These are phyloP conservation scores for Capsicum rhomboideum DNA, from an alignment of 257 asterid species.

Conservation along the genomic window DNA sequence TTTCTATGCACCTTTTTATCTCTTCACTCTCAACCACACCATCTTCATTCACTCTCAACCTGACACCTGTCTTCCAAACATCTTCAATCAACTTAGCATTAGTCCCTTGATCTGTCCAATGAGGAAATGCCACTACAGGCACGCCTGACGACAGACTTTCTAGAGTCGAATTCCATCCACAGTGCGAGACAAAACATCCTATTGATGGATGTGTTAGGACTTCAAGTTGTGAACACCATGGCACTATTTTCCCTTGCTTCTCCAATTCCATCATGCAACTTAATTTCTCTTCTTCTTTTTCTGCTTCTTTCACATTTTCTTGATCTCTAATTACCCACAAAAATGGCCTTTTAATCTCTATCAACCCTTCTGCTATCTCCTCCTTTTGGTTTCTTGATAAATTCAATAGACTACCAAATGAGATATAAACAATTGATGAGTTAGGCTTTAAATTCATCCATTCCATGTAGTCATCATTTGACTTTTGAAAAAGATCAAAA, in stretches of 20 bases:
- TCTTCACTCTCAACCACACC: constrained; percentile 14
- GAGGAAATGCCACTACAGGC: constrained; percentile 22
- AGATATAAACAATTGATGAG: constrained; percentile 19
- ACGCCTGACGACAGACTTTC: constrained; percentile 15
- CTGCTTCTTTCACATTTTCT: not conserved
- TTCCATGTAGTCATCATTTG: not conserved
- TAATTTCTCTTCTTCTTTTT: not conserved
- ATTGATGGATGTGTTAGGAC: constrained; percentile 19
- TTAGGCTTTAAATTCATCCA: constrained; percentile 21
- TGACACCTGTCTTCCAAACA: constrained; percentile 21
- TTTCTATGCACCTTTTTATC: constrained; percentile 14
- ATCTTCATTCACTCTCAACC: constrained; percentile 4
- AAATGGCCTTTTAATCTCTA: constrained; percentile 12
- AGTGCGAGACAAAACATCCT: constrained; percentile 28
- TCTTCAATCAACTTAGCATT: constrained; percentile 20
- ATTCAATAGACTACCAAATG: constrained; percentile 22
- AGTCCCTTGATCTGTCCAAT: constrained; percentile 25
- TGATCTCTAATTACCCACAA: constrained; percentile 27
- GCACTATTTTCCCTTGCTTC: constrained; percentile 20
- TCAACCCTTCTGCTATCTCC: constrained; percentile 14
- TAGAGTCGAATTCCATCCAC: constrained; percentile 31
- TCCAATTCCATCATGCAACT: constrained; percentile 15
- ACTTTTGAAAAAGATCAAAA: constrained; percentile 6
- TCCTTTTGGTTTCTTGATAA: constrained; percentile 13
- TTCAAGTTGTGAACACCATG: constrained; percentile 34